These are phyloP conservation scores for Buxus sempervirens DNA, from an alignment of 164 flowering plant genomes.

Conservation along the genomic window DNA sequence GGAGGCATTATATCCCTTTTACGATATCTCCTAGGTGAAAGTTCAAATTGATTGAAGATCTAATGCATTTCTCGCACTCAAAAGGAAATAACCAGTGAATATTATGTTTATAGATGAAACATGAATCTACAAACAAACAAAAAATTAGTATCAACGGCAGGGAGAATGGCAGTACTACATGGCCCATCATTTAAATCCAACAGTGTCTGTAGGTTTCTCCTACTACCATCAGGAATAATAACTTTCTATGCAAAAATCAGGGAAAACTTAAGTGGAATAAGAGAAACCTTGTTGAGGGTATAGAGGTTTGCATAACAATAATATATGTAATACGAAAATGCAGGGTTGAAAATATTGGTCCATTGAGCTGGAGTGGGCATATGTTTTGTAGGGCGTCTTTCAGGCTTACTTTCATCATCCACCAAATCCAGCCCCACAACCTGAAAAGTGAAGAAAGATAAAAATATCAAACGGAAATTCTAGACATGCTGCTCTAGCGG, in stretches of 20 bases:
- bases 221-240: not conserved
- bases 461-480: not conserved
- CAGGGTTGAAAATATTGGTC: constrained; percentile 97
- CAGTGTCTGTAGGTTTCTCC: too few relatives aligned
- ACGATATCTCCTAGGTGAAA: not conserved
- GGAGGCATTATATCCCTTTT: not conserved
- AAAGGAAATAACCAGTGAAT: too few relatives aligned
- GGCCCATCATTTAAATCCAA: not conserved
- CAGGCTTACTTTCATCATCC: constrained; percentile 99
- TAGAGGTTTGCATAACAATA: constrained; percentile 97
- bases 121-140: too few relatives aligned
- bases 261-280: not conserved
- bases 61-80: too few relatives aligned
- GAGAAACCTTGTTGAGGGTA: constrained; percentile 79
- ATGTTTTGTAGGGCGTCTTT: constrained; percentile 98
- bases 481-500: not conserved
- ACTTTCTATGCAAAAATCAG: not conserved
- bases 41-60: not conserved
- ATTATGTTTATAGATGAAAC: too few relatives aligned
- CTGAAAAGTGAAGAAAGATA: constrained; percentile 34
- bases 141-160: not conserved
- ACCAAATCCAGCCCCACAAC: constrained; percentile 98
- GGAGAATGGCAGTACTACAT: not conserved
- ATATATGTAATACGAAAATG: constrained; percentile 88
- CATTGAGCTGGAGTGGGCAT: constrained; percentile 97